Percentiles rank a stretch among this genome's conserved stretches.
These are phyloP conservation scores for Liquidambar formosana DNA, from an alignment of 164 flowering plant genomes.

Conservation along the genomic window DNA sequence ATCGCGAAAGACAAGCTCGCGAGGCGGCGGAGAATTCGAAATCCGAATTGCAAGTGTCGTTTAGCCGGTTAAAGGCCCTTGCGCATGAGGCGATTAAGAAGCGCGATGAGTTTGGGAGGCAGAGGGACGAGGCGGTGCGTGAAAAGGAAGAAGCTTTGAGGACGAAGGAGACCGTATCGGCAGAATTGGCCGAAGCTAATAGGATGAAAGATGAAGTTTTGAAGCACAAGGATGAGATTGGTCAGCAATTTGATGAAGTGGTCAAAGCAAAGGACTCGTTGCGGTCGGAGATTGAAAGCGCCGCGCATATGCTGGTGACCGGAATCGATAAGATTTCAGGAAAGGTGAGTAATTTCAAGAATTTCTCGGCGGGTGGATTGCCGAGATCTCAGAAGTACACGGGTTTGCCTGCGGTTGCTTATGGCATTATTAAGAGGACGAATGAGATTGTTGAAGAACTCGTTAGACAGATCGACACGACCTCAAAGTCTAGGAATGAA, in stretches of 20 bases:
- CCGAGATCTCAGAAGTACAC: conserved; percentile 82
- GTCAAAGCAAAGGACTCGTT: conserved; percentile 50
- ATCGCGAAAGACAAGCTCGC: conserved; percentile 70
- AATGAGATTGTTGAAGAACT: conserved; percentile 93
- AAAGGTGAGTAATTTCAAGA: conserved; percentile 68
- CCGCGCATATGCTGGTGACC: conserved; percentile 70
- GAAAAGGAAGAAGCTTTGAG: conserved; percentile 61
- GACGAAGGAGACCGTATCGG: conserved; percentile 35
- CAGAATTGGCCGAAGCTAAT: conserved; percentile 46
- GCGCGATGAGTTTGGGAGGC: conserved; percentile 70
- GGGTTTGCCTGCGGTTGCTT: conserved; percentile 79
- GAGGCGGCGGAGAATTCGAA: conserved; percentile 66
- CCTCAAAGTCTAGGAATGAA: conserved; percentile 67
- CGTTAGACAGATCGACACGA: conserved; percentile 61
- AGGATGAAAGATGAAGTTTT: conserved; percentile 50
- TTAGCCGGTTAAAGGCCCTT: conserved; percentile 55
- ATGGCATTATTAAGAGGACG: conserved; percentile 88
- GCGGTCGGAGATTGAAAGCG: conserved; percentile 62
- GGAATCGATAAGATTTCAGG: conserved; percentile 88
- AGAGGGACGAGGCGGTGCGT: conserved; percentile 61
- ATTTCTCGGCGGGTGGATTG: conserved; percentile 55
- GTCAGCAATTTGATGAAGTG: conserved; percentile 53
- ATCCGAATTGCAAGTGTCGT: conserved; percentile 59
- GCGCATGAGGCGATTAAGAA: conserved; percentile 81
- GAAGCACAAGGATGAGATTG: conserved; percentile 54